Conservation (phyloP, 2,329 filamentous ascomycete species). For the Colletotrichum graminicola region DNA sequence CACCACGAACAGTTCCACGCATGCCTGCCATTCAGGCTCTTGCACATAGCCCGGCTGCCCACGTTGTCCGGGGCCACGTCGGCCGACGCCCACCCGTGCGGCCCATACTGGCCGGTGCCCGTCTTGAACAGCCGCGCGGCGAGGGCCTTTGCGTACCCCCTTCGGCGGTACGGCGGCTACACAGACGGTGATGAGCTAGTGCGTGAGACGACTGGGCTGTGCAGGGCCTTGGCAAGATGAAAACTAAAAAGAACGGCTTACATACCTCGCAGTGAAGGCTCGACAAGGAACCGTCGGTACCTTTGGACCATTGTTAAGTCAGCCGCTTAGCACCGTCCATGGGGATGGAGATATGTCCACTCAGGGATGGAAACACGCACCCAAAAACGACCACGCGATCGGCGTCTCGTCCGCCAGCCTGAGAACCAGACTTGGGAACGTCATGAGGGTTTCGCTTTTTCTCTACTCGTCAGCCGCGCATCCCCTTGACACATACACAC, state of each 20-base stretch:
- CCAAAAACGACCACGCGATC: slow-evolving; percentile 75
- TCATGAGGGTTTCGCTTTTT: slow-evolving; percentile 55
- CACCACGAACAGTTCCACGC: slow-evolving; percentile 72
- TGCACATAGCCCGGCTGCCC: slow-evolving; percentile 72
- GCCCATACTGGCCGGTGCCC: slow-evolving; percentile 57
- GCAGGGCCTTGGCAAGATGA: neutral
- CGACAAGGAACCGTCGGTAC: slow-evolving; percentile 71
- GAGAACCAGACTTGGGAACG: slow-evolving; percentile 61
- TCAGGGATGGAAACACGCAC: slow-evolving; percentile 45
- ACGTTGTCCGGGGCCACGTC: slow-evolving; percentile 73
- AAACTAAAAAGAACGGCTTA: neutral
- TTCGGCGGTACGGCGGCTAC: slow-evolving; percentile 67
- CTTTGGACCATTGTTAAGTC: slow-evolving; percentile 48
- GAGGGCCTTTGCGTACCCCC: slow-evolving; percentile 73
- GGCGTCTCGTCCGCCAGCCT: slow-evolving; percentile 60
- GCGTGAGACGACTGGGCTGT: neutral
- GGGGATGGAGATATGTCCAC: neutral
- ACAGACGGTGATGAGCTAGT: neutral
- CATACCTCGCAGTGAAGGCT: slow-evolving; percentile 70
- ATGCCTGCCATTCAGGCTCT: slow-evolving; percentile 68
- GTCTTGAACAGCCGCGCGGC: slow-evolving; percentile 69
- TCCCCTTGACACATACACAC: too few species aligned
- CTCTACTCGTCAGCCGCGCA: slow-evolving; percentile 5
- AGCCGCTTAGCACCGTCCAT: neutral
- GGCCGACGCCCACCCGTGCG: slow-evolving; percentile 68